Evolutionary conservation across 2,329 filamentous ascomycete genomes (phyloP).

Genomic region (Karstenula rhodostoma): DNA sequence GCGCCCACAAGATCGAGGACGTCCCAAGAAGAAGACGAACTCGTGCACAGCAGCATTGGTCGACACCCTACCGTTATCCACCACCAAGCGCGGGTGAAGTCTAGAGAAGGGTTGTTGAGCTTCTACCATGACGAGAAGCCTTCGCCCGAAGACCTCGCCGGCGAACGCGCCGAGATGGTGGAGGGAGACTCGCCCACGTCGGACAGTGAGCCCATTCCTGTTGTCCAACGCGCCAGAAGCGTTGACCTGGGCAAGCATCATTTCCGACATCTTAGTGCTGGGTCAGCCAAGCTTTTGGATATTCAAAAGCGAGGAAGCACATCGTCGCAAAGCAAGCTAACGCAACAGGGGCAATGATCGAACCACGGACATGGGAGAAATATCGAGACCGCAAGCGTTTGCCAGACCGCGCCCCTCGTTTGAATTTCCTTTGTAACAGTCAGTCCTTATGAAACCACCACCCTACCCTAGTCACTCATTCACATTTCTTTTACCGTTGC

Average conservation of each 20-base stretch:
- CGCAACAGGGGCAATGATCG: constrained; percentile 32
- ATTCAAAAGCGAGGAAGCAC: constrained; percentile 55
- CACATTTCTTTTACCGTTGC: constrained; percentile 22
- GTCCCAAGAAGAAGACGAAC: constrained; percentile 48
- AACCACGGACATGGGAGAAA: constrained; percentile 25
- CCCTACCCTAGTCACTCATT: constrained; percentile 18
- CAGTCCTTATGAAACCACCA: constrained; percentile 37
- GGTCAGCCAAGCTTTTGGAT: constrained; percentile 78
- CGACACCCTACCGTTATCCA: constrained; percentile 72
- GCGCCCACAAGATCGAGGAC: constrained; percentile 29
- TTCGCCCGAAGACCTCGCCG: constrained; percentile 37
- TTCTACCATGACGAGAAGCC: constrained; percentile 54
- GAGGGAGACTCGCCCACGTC: constrained; percentile 42
- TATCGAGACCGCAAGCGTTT: constrained; percentile 30
- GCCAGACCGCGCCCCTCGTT: constrained; percentile 47
- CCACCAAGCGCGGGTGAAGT: constrained; percentile 64
- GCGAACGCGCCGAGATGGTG: constrained; percentile 38
- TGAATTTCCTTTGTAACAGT: constrained; percentile 46
- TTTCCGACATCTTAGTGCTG: constrained; percentile 76
- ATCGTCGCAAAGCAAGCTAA: constrained; percentile 34
- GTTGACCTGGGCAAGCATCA: constrained; percentile 73
- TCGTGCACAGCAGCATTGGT: constrained; percentile 61
- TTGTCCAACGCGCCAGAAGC: constrained; percentile 72
- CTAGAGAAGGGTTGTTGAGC: constrained; percentile 66
- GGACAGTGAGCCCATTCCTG: constrained; percentile 36